Evolutionary conservation across 2,329 filamentous ascomycete species (phyloP).

Genomic region (Rasamsonia emersonii): DNA sequence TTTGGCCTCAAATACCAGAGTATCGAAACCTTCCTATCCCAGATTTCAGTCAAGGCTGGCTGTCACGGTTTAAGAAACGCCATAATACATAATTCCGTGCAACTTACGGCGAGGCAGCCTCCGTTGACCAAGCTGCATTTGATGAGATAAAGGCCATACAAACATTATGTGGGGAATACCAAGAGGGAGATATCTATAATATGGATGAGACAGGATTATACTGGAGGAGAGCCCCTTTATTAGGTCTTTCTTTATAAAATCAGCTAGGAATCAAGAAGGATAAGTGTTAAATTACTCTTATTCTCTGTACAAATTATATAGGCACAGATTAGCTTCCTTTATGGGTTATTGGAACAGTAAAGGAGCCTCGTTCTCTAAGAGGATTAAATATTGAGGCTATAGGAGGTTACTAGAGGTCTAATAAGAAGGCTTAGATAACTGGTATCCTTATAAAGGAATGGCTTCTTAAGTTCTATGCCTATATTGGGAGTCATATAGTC

Average conservation of each 20-base stretch:
- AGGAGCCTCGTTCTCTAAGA: slow-evolving; percentile 12
- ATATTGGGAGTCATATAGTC: slow-evolving; percentile 6
- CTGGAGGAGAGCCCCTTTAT: slow-evolving; percentile 9
- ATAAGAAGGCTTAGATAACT: slow-evolving; percentile 14
- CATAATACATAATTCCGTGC: slow-evolving; percentile 1
- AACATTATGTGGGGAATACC: no score
- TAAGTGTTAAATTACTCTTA: slow-evolving; percentile 11
- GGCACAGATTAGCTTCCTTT: slow-evolving; percentile 16
- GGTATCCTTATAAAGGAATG: slow-evolving; percentile 13
- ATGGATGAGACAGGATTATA: no score
- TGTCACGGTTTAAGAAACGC: slow-evolving; percentile 8
- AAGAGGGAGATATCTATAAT: slow-evolving; percentile 10
- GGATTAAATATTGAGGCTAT: slow-evolving; percentile 13
- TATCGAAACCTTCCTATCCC: slow-evolving; percentile 8
- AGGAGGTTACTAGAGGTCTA: no score
- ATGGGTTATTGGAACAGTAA: slow-evolving; percentile 13
- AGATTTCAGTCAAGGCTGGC: slow-evolving; percentile 12
- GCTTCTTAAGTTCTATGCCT: slow-evolving; percentile 4
- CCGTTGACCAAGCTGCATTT: no score
- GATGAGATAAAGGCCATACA: not conserved
- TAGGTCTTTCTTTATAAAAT: slow-evolving; percentile 3
- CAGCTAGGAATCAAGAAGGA: slow-evolving; percentile 5
- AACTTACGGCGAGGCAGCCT: slow-evolving; percentile 6
- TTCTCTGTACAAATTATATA: slow-evolving; percentile 13
- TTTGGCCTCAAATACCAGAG: slow-evolving; percentile 10